Conservation (phyloP, 208 protist genomes). For the Herpetomonas samuelpessoai region DNA sequence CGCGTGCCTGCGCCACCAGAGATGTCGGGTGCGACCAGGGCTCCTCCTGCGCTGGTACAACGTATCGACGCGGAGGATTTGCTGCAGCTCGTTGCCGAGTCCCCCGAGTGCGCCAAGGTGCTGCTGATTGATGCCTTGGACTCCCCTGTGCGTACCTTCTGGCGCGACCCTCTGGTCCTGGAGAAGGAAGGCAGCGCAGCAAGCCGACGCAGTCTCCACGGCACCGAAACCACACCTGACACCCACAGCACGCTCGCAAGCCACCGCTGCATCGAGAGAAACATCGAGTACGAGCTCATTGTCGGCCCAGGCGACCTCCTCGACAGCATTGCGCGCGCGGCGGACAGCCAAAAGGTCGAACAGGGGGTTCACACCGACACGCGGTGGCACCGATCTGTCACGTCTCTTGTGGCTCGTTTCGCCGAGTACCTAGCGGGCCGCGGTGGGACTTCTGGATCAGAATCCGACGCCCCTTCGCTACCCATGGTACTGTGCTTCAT, state of each 20-base stretch:
- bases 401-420: too few relatives aligned
- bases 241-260: too few relatives aligned
- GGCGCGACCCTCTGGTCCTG: background rate
- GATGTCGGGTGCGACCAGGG: too few relatives aligned
- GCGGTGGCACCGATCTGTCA: background rate
- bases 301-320: background rate
- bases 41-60: background rate
- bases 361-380: background rate
- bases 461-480: too few relatives aligned
- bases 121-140: background rate
- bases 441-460: too few relatives aligned
- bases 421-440: too few relatives aligned
- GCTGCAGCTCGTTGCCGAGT: conserved; percentile 1
- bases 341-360: background rate
- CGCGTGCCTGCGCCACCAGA: too few relatives aligned
- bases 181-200: too few relatives aligned
- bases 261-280: too few relatives aligned
- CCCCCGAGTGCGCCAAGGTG: conserved; percentile 10
- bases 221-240: too few relatives aligned
- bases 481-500: too few relatives aligned
- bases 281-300: background rate
- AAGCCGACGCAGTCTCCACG: too few relatives aligned
- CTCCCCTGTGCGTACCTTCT: conserved; percentile 1
- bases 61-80: conserved; percentile 9
- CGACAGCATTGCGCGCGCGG: background rate